Evolutionary conservation across 805 yeast genomes (phyloP), one percentile per base, ranked within the genome.

Genomic region (Torulaspora microellipsoides): DNA sequence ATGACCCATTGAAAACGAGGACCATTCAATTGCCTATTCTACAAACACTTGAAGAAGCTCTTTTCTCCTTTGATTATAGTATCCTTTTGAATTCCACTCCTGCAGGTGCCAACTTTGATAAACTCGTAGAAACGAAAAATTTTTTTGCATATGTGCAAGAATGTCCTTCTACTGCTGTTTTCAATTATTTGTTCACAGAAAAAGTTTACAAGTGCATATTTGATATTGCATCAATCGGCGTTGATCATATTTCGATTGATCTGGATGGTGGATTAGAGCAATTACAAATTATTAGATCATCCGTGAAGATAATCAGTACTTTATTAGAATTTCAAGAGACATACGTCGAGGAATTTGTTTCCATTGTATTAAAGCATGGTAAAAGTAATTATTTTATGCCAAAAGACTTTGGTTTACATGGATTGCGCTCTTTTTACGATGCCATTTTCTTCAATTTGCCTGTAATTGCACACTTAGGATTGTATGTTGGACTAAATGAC

Each of bases 381-480:
- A 59, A 54, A 15, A 28, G 27, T 8, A 50, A 49, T 5, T 59
- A 52, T 31, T 62, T 59, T 34, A 44, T 61, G 4, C 68, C 72
- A 3, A 55, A 62, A 13, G 56, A 62, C 40, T 54, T 56, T 38
- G 83, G 85, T 6, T 72, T 80, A 2, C 81, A 76, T 53, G 89
- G 86, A 0, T 58, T 81, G 7, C 65, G 75, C 11, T 75, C 84
- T 3, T 85, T 85, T 51, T 80, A 72, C 55, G 95, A 87, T 55
- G 82, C 90, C 0, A 66, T 90, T 8, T 65, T 85, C 17, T 79
- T 81, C 60, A 77, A 85, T 48, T 65, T 89, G n/a, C 77, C 88
- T 0, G 66, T 85, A 8, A 73, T 90, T 15, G 85, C 86, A 0
- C 85, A 85, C 49, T 60, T 89, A 35, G 84, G 93, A 0, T 64